Evolutionary conservation across 2,329 filamentous ascomycete species (phyloP).

Genomic region (Fusarium mundagurra): DNA sequence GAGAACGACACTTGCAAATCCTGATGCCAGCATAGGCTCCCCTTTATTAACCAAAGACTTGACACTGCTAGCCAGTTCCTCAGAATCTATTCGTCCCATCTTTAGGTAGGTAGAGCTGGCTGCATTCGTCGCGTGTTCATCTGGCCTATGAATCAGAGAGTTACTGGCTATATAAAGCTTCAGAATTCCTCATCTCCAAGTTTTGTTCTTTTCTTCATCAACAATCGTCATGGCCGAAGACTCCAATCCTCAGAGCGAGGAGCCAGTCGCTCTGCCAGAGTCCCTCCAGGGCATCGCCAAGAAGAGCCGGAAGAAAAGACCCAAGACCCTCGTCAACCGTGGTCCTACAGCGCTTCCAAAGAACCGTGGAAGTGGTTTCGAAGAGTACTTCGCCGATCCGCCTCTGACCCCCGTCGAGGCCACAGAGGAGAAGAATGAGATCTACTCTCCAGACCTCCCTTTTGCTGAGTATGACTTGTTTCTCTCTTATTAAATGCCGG

Average conservation of each 20-base stretch:
- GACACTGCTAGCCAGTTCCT: neutral
- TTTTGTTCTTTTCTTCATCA: neutral
- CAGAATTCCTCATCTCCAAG: neutral
- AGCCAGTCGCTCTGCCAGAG: slow-evolving; percentile 2
- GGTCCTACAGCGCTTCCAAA: slow-evolving; percentile 55
- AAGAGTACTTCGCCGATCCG: slow-evolving; percentile 83
- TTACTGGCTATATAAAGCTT: neutral
- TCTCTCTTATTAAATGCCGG: neutral
- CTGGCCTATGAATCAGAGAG: slow-evolving; percentile 7
- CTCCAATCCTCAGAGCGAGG: neutral
- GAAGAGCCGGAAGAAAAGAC: slow-evolving; percentile 29
- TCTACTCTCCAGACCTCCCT: slow-evolving; percentile 70
- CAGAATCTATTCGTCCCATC: neutral
- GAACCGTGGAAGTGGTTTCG: slow-evolving; percentile 72
- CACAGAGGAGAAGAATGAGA: slow-evolving; percentile 66
- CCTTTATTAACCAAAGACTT: neutral
- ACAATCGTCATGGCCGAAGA: neutral
- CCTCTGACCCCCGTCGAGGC: slow-evolving; percentile 78
- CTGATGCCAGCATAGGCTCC: neutral
- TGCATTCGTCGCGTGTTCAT: neutral
- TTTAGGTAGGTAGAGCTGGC: fast-evolving
- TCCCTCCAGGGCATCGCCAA: slow-evolving; percentile 31
- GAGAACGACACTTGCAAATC: neutral
- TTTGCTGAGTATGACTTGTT: slow-evolving; percentile 63
- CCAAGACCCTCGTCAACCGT: slow-evolving; percentile 36